Base-by-base conservation (phyloP, 176 grass and related monocot species). In the Chloris gayana region DNA sequence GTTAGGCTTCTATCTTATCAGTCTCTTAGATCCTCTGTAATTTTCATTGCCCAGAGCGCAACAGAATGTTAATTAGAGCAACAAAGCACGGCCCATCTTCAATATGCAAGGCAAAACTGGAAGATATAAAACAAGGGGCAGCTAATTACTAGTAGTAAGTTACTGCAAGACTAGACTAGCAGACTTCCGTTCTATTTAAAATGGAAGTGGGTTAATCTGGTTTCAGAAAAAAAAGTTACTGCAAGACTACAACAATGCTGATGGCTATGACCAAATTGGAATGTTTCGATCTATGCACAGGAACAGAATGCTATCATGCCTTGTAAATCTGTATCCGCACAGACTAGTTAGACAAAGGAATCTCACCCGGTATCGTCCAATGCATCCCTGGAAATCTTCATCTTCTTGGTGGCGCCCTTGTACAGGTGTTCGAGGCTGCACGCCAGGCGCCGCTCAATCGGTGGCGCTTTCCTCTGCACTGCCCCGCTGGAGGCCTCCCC, bases 371-470 rank as follows among this genome's bases (percentile, higher is more conserved):
- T 45, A 4, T 73, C 24, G 6, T 92, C 93, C 8, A 92, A 6
- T 37, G 88, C 81, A 57, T 95, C 84, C 82, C 93, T 87, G 24
- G 87, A 92, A 49, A 95, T 95, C 81, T 95, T 95, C 93, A 95
- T 83, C 79, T 95, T 95, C 89, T 95, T 95, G 57, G 87, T 91
- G n/a, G 89, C 74, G 6, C 93, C 93, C 76, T 83, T 95, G 54
- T 90, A 87, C 24, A 95, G 73, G 56, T 95, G 87, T 82, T 95
- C 87, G 2, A 95, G 82, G 63, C 46, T 87, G 73, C 87, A 95
- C 19, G 77, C 64, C 45, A 95, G 74, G 19, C 62, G 69, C 39
- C 76, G 79, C 84, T 95, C 89, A 19, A 95, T 90, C 21, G 81
- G 47, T 35, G 87, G 69, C 78, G 69, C 81, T 64, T 92, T 89